A percentile compares a stretch with the other conserved stretches of the same genome.
These are phyloP conservation scores for Sugiyamaella grinbergsii DNA, from an alignment of 1,139 yeast genomes.

Conservation along the genomic window DNA sequence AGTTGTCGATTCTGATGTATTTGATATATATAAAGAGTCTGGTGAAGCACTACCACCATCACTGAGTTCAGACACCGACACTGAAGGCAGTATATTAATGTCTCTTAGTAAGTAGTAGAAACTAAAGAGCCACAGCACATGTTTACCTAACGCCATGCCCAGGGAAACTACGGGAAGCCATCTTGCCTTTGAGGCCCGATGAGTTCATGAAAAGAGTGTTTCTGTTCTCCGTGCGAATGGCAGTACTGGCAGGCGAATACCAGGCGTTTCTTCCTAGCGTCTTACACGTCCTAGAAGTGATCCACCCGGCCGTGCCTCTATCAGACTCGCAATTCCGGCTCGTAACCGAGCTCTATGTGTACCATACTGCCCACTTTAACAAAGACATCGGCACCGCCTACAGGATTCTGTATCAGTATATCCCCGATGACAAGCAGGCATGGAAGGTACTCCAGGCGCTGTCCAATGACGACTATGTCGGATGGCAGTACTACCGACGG, in stretches of 20 bases:
- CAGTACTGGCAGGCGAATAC: constrained; percentile 26
- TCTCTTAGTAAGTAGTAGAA: constrained; percentile 21
- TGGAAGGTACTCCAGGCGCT: constrained; percentile 26
- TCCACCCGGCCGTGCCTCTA: constrained; percentile 20
- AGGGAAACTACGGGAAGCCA: constrained; percentile 32
- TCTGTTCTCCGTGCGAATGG: constrained; percentile 28
- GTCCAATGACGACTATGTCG: constrained; percentile 23
- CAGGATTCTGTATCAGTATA: constrained; percentile 11
- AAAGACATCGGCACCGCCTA: constrained; percentile 26
- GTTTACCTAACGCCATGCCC: neutral
- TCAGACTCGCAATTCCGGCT: constrained; percentile 21
- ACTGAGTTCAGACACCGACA: neutral
- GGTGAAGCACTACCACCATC: neutral
- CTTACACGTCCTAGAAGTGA: constrained; percentile 23
- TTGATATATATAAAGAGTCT: constrained; percentile 5
- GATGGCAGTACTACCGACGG: constrained; percentile 23
- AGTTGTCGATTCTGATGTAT: constrained; percentile 6
- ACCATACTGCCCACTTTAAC: constrained; percentile 27
- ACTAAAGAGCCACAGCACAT: too few species aligned
- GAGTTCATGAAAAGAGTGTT: constrained; percentile 26
- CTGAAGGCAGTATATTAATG: constrained; percentile 27
- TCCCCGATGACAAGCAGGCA: constrained; percentile 18
- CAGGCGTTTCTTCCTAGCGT: constrained; percentile 29
- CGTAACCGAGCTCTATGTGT: constrained; percentile 25
- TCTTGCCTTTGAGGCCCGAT: constrained; percentile 23